Percentiles rank a stretch among this genome's conserved stretches.
phyloP scores from a whole-genome alignment of 495 filamentous ascomycete genomes.

The Aspergillus ellipticus region DNA sequence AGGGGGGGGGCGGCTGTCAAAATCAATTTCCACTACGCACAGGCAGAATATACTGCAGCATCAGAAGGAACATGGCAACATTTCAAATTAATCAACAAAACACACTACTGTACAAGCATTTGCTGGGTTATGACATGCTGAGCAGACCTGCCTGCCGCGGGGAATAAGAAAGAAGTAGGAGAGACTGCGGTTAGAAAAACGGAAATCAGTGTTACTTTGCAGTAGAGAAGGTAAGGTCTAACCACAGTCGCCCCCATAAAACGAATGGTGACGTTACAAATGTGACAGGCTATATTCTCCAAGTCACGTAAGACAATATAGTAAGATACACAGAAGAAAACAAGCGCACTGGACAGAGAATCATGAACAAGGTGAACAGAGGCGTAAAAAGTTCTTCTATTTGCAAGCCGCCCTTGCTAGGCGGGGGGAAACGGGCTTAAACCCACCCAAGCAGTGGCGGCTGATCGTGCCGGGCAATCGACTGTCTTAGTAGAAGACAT shows the following conservation, averaged over 20 bases:
- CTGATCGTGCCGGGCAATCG: not conserved
- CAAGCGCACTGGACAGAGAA: conserved; percentile 14
- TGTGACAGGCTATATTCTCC: conserved; percentile 30
- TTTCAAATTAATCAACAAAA: not conserved
- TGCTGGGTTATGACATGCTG: conserved; percentile 1
- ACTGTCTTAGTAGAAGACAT: conserved; percentile 38
- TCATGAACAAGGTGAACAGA: conserved; percentile 15
- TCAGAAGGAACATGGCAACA: not conserved
- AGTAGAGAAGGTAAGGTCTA: conserved; percentile 23
- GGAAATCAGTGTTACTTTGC: conserved; percentile 21
- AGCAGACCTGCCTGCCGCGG: not conserved
- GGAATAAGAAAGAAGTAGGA: conserved; percentile 1
- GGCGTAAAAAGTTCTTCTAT: conserved; percentile 18
- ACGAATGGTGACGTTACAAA: conserved; percentile 18
- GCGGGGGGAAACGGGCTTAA: not conserved
- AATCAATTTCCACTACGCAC: no score
- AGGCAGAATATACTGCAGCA: not conserved
- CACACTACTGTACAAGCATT: conserved; percentile 1
- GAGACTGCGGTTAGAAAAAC: conserved; percentile 12
- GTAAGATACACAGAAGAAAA: conserved; percentile 45
- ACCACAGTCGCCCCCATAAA: conserved; percentile 20
- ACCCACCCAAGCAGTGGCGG: not conserved
- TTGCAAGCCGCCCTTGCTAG: conserved; percentile 14
- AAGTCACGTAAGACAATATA: conserved; percentile 33
- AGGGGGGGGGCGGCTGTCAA: no score